Evolutionary conservation across 2,329 filamentous ascomycete species (phyloP).

Genomic region (Phaeosphaeria sp.): DNA sequence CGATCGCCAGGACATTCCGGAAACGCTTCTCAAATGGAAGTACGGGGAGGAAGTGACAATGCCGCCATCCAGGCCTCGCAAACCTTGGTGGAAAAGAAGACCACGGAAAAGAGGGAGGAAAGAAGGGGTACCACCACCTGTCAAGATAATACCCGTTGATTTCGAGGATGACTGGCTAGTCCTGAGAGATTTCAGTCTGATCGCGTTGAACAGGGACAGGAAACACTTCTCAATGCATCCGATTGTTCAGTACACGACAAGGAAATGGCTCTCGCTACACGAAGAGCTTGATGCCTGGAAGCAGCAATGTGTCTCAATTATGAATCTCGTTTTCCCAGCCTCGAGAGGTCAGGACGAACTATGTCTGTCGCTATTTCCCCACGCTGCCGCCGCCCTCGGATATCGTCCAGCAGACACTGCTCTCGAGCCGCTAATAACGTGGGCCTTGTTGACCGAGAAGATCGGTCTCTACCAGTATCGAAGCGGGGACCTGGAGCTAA

Average conservation of each 20-base stretch:
- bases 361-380: not conserved
- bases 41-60: constrained; percentile 10
- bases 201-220: constrained; percentile 10
- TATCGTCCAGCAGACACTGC: not conserved
- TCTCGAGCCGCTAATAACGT: not conserved
- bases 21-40: constrained; percentile 23
- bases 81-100: not conserved
- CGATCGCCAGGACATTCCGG: constrained; percentile 20
- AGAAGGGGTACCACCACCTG: not conserved
- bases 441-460: not conserved
- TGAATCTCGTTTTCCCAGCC: not conserved
- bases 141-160: not conserved
- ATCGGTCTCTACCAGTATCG: too few species aligned
- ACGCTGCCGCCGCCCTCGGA: not conserved
- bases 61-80: not conserved
- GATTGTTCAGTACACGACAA: constrained; percentile 25
- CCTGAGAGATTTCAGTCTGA: constrained; percentile 18
- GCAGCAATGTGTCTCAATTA: constrained; percentile 20
- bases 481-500: not conserved
- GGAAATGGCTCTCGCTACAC: constrained; percentile 26
- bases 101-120: not conserved
- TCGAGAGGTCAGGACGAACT: not conserved
- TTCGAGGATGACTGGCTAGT: constrained; percentile 24
- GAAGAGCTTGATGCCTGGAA: constrained; percentile 34
- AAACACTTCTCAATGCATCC: constrained; percentile 24